Evolutionary conservation across 495 filamentous ascomycete genomes (phyloP).

Genomic region (Neurospora pannonica): DNA sequence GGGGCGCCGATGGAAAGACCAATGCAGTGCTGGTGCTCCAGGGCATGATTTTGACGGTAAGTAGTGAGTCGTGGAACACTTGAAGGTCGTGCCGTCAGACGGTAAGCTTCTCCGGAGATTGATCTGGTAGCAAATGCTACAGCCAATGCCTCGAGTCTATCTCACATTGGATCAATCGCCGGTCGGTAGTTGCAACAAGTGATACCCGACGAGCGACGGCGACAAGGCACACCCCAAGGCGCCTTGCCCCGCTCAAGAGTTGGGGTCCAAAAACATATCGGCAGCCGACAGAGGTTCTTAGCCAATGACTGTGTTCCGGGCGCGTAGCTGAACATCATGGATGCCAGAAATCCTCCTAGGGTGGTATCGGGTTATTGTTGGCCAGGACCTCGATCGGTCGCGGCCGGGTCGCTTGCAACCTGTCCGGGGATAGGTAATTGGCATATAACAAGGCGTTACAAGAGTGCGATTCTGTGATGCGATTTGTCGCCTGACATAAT

Average conservation of each 20-base stretch:
- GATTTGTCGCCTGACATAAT: too few species aligned
- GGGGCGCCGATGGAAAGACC: neutral
- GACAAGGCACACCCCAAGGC: too few species aligned
- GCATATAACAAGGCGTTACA: too few species aligned
- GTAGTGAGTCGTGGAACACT: neutral
- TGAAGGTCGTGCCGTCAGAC: neutral
- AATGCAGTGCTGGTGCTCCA: neutral
- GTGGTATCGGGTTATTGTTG: neutral
- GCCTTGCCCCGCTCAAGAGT: neutral
- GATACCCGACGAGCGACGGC: neutral
- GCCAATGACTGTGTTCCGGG: neutral
- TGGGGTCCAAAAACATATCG: neutral
- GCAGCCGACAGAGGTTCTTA: neutral
- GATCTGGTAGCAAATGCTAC: neutral
- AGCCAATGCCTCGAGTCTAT: neutral
- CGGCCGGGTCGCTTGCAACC: neutral
- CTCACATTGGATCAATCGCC: neutral
- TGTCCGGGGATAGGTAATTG: neutral
- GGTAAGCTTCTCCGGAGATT: neutral
- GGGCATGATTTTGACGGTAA: neutral
- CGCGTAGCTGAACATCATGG: neutral
- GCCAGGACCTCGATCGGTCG: neutral
- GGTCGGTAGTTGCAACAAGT: neutral
- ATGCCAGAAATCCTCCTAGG: neutral
- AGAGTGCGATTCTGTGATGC: too few species aligned